Conservation (phyloP, 148 eudicot genomes). For the Vaccinium myrtillus region DNA sequence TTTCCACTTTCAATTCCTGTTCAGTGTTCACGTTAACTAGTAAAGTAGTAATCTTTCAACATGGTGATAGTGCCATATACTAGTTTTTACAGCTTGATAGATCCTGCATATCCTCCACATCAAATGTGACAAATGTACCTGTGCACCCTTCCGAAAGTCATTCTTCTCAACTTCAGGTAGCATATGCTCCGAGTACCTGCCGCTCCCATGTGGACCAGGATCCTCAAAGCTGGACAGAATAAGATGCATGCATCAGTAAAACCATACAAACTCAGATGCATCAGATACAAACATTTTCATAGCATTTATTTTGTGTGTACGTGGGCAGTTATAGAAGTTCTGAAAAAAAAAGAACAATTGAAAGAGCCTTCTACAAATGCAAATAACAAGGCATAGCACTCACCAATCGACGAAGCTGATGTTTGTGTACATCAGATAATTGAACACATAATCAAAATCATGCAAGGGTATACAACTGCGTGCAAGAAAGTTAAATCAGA, state of each 20-base stretch:
- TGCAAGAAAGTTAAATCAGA: slow-evolving; percentile 23
- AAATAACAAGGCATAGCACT: slow-evolving; percentile 21
- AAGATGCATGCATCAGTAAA: slow-evolving; percentile 21
- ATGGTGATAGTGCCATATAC: not conserved
- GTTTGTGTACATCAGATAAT: slow-evolving; percentile 81
- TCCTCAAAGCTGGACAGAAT: slow-evolving; percentile 69
- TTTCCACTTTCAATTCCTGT: not conserved
- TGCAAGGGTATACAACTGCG: slow-evolving; percentile 94
- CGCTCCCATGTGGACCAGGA: slow-evolving; percentile 98
- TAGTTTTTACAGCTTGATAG: not conserved
- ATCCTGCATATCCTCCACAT: not conserved
- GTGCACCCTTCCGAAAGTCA: slow-evolving; percentile 93
- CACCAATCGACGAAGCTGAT: slow-evolving; percentile 91
- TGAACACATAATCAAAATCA: slow-evolving; percentile 77
- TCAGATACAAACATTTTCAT: not conserved
- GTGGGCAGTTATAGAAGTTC: not conserved
- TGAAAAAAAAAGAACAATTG: not conserved
- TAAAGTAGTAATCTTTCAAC: not conserved
- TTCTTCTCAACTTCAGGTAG: slow-evolving; percentile 79
- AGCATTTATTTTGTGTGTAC: not conserved
- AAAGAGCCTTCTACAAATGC: not conserved
- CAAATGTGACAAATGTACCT: slow-evolving; percentile 43
- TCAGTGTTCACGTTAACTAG: not conserved
- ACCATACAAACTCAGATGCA: not conserved
- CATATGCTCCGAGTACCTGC: slow-evolving; percentile 85